Conservation (phyloP, 768 basidiomycete species). For the Lyophyllum shimeji region DNA sequence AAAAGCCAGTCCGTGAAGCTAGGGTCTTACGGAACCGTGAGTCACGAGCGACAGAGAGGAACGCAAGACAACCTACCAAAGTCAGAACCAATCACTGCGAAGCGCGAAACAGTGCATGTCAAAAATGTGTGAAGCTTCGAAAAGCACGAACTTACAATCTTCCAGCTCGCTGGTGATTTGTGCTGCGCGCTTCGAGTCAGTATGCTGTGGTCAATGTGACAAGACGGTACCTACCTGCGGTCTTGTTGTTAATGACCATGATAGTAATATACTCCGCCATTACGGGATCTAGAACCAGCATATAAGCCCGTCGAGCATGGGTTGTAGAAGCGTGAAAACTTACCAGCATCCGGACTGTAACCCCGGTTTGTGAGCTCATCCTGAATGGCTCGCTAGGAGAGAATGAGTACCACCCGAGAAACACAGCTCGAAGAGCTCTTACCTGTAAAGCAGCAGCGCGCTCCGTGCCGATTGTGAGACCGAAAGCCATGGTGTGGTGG, state of each 20-base stretch:
- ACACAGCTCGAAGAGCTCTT: conserved; percentile 13
- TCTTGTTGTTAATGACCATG: conserved; percentile 94
- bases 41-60: conserved; percentile 16
- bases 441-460: conserved; percentile 74
- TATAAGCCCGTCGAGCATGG: not conserved
- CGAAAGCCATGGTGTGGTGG: conserved; percentile 59
- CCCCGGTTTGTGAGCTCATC: conserved; percentile 76
- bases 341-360: conserved; percentile 76
- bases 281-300: conserved; percentile 61
- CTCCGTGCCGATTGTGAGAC: conserved; percentile 77
- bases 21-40: conserved; percentile 49
- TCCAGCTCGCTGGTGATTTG: conserved; percentile 89
- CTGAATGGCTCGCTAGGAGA: conserved; percentile 67
- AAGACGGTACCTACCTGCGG: conserved; percentile 50
- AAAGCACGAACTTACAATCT: conserved; percentile 54
- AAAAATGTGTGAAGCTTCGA: not conserved
- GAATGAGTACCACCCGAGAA: not conserved
- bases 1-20: conserved; percentile 92
- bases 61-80: conserved; percentile 54
- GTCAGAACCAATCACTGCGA: conserved; percentile 71
- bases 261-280: conserved; percentile 96
- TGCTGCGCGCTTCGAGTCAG: conserved; percentile 38
- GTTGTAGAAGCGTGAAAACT: conserved; percentile 24
- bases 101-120: not conserved
- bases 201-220: conserved; percentile 1